Base-by-base conservation (phyloP, 768 basidiomycete species). In the Amanita rimosa region DNA sequence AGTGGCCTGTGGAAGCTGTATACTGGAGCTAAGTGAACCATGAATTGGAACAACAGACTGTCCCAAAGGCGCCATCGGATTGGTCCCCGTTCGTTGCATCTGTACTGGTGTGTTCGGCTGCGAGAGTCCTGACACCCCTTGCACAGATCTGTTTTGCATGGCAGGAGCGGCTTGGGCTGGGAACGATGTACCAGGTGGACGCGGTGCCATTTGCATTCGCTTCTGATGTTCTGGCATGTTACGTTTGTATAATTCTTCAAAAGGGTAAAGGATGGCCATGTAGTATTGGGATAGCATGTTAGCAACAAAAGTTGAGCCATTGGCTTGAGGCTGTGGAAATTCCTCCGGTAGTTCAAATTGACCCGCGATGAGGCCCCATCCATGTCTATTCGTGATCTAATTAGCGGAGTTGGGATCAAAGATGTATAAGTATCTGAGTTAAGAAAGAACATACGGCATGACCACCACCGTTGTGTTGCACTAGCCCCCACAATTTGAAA, bases 161-260 rank as follows among this genome's bases (percentile, higher is more conserved):
- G 60, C 48, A 8, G 55, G 49, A 17, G 55, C 47, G 26, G 31
- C 51, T 11, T 54, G 52, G 19, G 60, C 55, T 52, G 57, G 62
- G 31, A 56, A 60, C 39, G 57, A 57, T 48, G 68, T 63, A 53
- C 60, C 58, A 48, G 56, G 59, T 48, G 66, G 74, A 46, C 69
- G 67, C 19, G 69, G 61, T 21, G 69, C 55, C 54, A 68, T 57
- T 63, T 76, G 70, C 26, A 71, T 69, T 54, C 74, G 77, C 56
- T 75, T 76, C 52, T 77, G 81, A 46, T 79, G 68, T 31, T 80
- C 80, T 49, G 72, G 72, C 37, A 80, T 41, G 55, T 78, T 85
- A 53, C 73, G 78, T 61, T 75, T 74, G 60, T 82, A 84, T 26
- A 67, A 61, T 29, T 85, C 81, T 63, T 91, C 88, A 55, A 90